These are phyloP conservation scores for Apophysomyces variabilis DNA, from an alignment of 371 early-diverging fungal species.

Conservation along the genomic window DNA sequence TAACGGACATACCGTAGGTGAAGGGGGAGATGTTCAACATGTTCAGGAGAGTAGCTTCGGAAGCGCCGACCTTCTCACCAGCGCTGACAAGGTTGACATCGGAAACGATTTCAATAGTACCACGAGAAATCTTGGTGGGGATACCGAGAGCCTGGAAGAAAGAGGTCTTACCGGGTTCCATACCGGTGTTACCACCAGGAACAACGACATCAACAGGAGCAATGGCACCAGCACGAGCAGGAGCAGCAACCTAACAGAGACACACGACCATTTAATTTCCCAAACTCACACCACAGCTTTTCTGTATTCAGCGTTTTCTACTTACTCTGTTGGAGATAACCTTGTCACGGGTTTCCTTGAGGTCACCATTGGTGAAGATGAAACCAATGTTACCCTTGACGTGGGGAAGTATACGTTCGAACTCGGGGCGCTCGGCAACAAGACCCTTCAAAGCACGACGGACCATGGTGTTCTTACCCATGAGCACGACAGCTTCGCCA, in stretches of 20 bases:
- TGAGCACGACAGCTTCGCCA: conserved; percentile 92
- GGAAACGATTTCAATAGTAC: conserved; percentile 99
- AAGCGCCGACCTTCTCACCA: conserved; percentile 97
- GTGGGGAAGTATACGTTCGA: conserved; percentile 84
- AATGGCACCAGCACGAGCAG: conserved; percentile 98
- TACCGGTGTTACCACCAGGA: conserved; percentile 99
- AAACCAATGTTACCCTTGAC: conserved; percentile 98
- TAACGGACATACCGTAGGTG: conserved; percentile 98
- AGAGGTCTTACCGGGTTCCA: conserved; percentile 99
- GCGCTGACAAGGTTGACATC: conserved; percentile 92
- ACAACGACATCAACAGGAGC: conserved; percentile 97
- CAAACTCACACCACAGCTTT: too few species aligned
- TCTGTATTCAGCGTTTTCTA: background rate
- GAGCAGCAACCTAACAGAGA: conserved; percentile 73
- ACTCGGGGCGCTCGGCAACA: conserved; percentile 82
- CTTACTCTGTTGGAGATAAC: conserved; percentile 87
- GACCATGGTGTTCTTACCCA: conserved; percentile 99
- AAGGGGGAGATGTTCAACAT: conserved; percentile 99
- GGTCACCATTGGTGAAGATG: conserved; percentile 98
- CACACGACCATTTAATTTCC: background rate
- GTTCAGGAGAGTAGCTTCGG: conserved; percentile 98
- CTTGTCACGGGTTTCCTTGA: conserved; percentile 93
- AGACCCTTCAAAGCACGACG: conserved; percentile 93
- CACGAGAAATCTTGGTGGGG: conserved; percentile 99
- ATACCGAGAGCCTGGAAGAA: conserved; percentile 99